Evolutionary conservation across 2,329 filamentous ascomycete genomes (phyloP).

Genomic region (Cordyceps militaris): DNA sequence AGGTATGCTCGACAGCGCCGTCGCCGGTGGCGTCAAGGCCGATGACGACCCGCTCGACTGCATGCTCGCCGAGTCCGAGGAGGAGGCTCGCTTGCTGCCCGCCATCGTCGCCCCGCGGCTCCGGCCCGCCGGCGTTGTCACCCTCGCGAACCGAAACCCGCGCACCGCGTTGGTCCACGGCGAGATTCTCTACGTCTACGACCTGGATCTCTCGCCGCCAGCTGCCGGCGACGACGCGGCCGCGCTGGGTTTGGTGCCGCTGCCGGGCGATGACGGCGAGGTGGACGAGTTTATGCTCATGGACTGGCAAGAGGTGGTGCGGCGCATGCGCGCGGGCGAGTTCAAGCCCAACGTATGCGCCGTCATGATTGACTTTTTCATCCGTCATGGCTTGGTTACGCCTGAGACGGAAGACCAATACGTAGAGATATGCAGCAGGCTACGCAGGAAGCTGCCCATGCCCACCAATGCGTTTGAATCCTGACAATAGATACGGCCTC

Average conservation of each 20-base stretch:
- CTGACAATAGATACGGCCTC: background rate
- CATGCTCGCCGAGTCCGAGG: constrained; percentile 62
- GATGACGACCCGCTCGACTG: constrained; percentile 59
- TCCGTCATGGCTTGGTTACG: constrained; percentile 68
- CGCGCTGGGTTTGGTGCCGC: constrained; percentile 56
- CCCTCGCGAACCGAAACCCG: constrained; percentile 26
- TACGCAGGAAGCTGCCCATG: constrained; percentile 39
- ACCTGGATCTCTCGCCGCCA: constrained; percentile 53
- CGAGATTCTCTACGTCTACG: constrained; percentile 61
- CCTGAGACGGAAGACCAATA: constrained; percentile 66
- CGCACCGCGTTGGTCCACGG: constrained; percentile 26
- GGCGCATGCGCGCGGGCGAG: constrained; percentile 55
- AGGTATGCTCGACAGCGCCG: constrained; percentile 70
- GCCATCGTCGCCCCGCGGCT: constrained; percentile 22
- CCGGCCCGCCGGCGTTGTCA: constrained; percentile 27
- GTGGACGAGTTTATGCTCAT: constrained; percentile 69
- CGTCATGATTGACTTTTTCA: constrained; percentile 74
- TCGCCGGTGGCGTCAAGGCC: constrained; percentile 68
- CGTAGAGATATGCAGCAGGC: constrained; percentile 52
- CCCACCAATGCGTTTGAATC: constrained; percentile 19
- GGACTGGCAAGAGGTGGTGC: constrained; percentile 51
- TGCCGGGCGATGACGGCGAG: constrained; percentile 63
- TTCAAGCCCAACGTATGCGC: constrained; percentile 82
- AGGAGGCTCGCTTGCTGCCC: constrained; percentile 53
- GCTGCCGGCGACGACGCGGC: constrained; percentile 31